Evolutionary conservation across 257 asterid genomes (phyloP).

Genomic region (Parsonsia alboflavescens): DNA sequence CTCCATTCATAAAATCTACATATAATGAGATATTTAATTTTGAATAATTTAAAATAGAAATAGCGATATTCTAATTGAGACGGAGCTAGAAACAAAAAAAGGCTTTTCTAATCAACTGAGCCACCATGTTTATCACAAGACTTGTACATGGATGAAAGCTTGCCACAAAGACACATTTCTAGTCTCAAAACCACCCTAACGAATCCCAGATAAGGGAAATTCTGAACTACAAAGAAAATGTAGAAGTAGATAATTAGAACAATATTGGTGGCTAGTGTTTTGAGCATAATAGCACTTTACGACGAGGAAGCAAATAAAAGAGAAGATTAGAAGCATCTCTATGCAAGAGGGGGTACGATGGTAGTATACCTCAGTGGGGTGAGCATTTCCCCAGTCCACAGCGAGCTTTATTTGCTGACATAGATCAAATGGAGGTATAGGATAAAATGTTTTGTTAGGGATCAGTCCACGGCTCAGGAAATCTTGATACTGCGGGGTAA

Average conservation of each 20-base stretch:
- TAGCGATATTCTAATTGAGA: too few relatives aligned
- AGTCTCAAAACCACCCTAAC: neutral
- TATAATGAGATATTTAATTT: too few relatives aligned
- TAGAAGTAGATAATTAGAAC: too few relatives aligned
- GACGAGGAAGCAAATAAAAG: neutral
- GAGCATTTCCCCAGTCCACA: slow-evolving; percentile 64
- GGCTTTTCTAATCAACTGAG: too few relatives aligned
- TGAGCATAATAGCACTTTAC: neutral
- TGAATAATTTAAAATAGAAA: too few relatives aligned
- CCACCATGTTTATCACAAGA: neutral
- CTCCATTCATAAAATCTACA: too few relatives aligned
- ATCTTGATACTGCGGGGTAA: slow-evolving; percentile 50
- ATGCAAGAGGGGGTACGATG: neutral
- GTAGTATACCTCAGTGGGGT: slow-evolving; percentile 35
- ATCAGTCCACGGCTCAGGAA: slow-evolving; percentile 60
- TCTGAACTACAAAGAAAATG: too few relatives aligned
- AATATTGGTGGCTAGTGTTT: too few relatives aligned
- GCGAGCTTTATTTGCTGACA: slow-evolving; percentile 46
- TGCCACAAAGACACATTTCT: neutral
- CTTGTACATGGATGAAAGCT: neutral
- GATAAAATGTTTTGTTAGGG: slow-evolving; percentile 38
- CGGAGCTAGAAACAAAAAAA: too few relatives aligned
- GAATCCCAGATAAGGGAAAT: neutral
- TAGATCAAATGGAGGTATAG: slow-evolving; percentile 32
- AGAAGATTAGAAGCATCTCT: neutral